Conservation (phyloP, 495 filamentous ascomycete genomes). For the Poronia punctata region DNA sequence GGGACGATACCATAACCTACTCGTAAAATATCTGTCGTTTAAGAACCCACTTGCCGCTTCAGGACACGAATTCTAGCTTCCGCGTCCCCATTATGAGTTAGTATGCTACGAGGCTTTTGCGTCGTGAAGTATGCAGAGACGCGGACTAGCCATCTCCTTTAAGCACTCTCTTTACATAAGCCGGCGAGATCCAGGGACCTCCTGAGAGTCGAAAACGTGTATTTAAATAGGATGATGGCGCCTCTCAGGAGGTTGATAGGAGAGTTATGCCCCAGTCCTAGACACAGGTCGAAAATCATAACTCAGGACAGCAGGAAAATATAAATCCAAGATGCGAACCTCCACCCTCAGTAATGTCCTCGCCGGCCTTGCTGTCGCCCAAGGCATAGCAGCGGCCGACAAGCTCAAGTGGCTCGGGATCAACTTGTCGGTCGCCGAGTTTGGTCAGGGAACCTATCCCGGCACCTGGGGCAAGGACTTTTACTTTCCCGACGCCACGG, state of each 20-base stretch:
- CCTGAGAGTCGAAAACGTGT: not conserved
- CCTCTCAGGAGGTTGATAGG: not conserved
- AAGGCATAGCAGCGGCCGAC: slow-evolving; percentile 15
- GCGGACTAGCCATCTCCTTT: slow-evolving; percentile 11
- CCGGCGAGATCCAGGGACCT: not conserved
- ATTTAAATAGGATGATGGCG: slow-evolving; percentile 2
- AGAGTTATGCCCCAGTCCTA: slow-evolving; percentile 1
- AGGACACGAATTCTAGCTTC: slow-evolving; percentile 1
- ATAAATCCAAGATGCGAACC: slow-evolving; percentile 6
- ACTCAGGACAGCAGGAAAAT: too few species aligned
- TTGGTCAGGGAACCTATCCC: slow-evolving; percentile 43
- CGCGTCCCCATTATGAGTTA: slow-evolving; percentile 8
- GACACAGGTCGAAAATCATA: not conserved
- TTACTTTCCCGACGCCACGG: slow-evolving; percentile 45
- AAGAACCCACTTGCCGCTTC: slow-evolving; percentile 6
- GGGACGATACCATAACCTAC: not conserved
- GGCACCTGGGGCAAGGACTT: slow-evolving; percentile 51
- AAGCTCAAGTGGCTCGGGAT: slow-evolving; percentile 36
- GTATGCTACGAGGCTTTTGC: not conserved
- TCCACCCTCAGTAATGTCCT: slow-evolving; percentile 1
- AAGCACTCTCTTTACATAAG: not conserved
- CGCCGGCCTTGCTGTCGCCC: slow-evolving; percentile 3
- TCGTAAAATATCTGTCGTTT: not conserved
- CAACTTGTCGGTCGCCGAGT: slow-evolving; percentile 51
- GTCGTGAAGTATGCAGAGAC: slow-evolving; percentile 3